Base-by-base conservation (phyloP, 1,284 basidiomycete genomes). In the Inonotus hispidus region DNA sequence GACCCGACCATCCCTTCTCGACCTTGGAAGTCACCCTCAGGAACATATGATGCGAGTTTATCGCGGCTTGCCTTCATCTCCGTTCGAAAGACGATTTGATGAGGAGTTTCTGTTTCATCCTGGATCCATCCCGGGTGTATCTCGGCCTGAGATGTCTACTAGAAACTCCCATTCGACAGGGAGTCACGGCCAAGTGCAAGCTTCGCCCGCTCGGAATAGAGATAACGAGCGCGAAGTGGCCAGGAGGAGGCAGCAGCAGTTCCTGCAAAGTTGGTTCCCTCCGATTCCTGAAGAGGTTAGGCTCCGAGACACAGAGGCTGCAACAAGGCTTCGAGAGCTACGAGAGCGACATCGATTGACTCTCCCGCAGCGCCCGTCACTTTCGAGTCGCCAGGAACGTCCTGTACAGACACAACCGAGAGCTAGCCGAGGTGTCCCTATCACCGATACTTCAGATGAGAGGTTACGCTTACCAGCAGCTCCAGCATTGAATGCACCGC, bases 281-380 rank as follows among this genome's bases (percentile, higher is more conserved):
- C 46, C 46, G 11, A 49, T 23, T 10, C 13, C 3, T 49, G 46
- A 49, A 21, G 46, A 19, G 21, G 46, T 21, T 7, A 49, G 46
- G 23, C 19, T 25, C 29, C 25, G 41, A 45, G 41, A 8, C 8
- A 27, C 52, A n/a, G 52, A 35, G 41, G 2, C 13, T 14, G 37
- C 47, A 13, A 37, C 58, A n/a, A 59, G 46, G n/a, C 14, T 59
- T 5, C 25, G 58, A 25, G 58, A 59, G 29, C 16, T 56, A 21
- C 53, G 60, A 2, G 60, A 61, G 16, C 46, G 19, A 19, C 39
- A 55, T 16, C 60, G 54, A 25, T 45, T 61, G 6, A 23, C 53
- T 35, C 32, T 61, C 23, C 55, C 21, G 29, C 14, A 37, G 11
- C 58, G 39, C 21, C 45, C 58, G 6, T 19, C 10, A 14, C 46